Base-by-base conservation (phyloP, 75 land plant genomes). In the Chamaecyparis obtusa region DNA sequence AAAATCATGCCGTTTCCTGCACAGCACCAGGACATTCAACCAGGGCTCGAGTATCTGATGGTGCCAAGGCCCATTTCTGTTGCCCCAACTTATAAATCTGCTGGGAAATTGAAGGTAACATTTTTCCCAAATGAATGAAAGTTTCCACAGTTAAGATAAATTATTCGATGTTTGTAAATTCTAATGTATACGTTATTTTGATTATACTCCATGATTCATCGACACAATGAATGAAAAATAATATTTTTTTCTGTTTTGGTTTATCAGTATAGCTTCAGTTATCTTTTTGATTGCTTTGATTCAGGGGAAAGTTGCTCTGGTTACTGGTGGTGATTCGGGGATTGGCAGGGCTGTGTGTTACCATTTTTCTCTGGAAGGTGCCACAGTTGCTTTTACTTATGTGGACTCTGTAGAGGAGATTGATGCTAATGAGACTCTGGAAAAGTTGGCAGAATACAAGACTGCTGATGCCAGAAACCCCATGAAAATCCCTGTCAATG, bases 271-370 rank as follows among this genome's bases (percentile, higher is more conserved):
- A 78, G 24, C 36, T 41, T 35, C 37, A 87, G 16, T 78, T 41
- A 35, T 51, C 13, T 30, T 30, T 13, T 51, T 49, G 78, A 21
- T 57, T 78, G 21, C 16, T 11, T 88, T 36, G 51, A 77, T 85
- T 86, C 86, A 92, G 92, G 92, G 90, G 17, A 90, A 87, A 84
- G 85, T 92, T 75, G 93, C 93, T 32, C 44, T 92, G 44, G 86
- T 92, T 1, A 92, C 93, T 1, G 93, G 93, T 33, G 93, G 93
- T 17, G 93, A 92, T 35, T 92, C 93, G 7, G 93, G 93, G 44
- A 92, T 91, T 51, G 93, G 93, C 8, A 74, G 92, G 15, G 87
- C 93, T 0, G 93, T 92, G 77, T 92, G 88, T 16, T 57, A 88
- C 79, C 90, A 80, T 69, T 92, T 86, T 39, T 67, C 92, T 17